A percentile compares a stretch with the other conserved stretches of the same genome.
Evolutionary conservation across 257 asterid genomes (phyloP).

Genomic region (Buddleja alternifolia): DNA sequence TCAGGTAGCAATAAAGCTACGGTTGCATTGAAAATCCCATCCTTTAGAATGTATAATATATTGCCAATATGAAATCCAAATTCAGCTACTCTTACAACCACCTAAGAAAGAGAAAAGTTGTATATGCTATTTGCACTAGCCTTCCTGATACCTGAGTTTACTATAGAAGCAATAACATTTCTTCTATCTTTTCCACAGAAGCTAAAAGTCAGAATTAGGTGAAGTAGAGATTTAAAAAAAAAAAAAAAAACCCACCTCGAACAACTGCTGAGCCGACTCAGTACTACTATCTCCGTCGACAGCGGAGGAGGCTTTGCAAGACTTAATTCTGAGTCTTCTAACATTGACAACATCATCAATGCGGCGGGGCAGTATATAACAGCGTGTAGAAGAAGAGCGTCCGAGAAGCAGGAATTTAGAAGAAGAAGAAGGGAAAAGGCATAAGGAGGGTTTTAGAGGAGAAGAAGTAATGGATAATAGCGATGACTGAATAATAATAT

Average conservation of each 20-base stretch:
- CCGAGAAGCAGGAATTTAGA: slow-evolving; percentile 29
- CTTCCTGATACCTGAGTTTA: neutral
- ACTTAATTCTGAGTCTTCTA: slow-evolving; percentile 34
- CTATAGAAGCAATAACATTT: slow-evolving; percentile 6
- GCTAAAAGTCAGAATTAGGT: neutral
- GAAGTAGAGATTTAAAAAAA: neutral
- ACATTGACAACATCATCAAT: slow-evolving; percentile 11
- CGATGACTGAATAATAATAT: no score
- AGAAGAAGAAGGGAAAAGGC: slow-evolving; percentile 28
- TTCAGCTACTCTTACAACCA: neutral
- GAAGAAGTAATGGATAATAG: neutral
- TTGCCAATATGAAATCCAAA: slow-evolving; percentile 6
- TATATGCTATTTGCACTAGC: slow-evolving; percentile 12
- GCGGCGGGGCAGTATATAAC: slow-evolving; percentile 4
- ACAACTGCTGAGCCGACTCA: slow-evolving; percentile 60
- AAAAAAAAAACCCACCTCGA: slow-evolving; percentile 42
- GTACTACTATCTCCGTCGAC: no score
- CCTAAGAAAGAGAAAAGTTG: slow-evolving; percentile 1
- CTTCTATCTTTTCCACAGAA: neutral
- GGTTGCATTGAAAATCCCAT: neutral
- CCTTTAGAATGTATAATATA: neutral
- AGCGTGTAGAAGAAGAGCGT: slow-evolving; percentile 30
- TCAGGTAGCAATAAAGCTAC: neutral
- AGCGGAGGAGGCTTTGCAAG: slow-evolving; percentile 43
- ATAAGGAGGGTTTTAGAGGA: slow-evolving; percentile 32